Evolutionary conservation across 805 yeast genomes (phyloP), one percentile per base, ranked within the genome.

Genomic region (Wickerhamomyces chambardii): DNA sequence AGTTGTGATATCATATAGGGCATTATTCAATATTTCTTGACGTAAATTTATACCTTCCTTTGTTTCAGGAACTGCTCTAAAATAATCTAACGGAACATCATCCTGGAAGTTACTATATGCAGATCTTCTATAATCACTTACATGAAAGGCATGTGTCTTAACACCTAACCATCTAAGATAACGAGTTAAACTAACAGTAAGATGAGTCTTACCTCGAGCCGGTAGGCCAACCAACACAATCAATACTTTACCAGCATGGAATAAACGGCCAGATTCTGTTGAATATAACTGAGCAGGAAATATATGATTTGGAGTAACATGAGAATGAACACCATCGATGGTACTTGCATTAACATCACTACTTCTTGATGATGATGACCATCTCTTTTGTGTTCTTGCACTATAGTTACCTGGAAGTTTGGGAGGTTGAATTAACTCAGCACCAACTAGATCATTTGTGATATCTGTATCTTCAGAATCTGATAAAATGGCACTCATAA

Each of bases 121-220:
- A 16, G 65, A 64, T 42, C 96, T 71, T 48, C 97, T 72, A 53
- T 89, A 90, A 55, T 92, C 94, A 17, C 96, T 92, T 41, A 89
- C 72, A 58, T 90, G 97, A 62, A 85, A 90, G 21, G 86, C 76
- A 48, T 86, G 89, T 2, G 96, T 80, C 50, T 84, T 80, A 16
- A 92, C 97, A 5, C 98, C 98, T 31, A 92, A 65, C 98, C 98
- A 92, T 48, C 97, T 72, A 45, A 94, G 66, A 56, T 89, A 92
- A 39, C 98, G 72, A 4, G 96, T 86, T 43, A 92, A 68, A 12
- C 95, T 80, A 28, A 90, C 97, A 6, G 96, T 82, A 34, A 90
- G 66, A 54, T 87, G 86, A 2, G 98, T 92, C 55, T 92, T 92
- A 2, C 97, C 97, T 32, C 97, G 70, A 1, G 96, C 97, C 2